Evolutionary conservation across 805 yeast genomes (phyloP).

Genomic region (Saccharomycopsis sp.): DNA sequence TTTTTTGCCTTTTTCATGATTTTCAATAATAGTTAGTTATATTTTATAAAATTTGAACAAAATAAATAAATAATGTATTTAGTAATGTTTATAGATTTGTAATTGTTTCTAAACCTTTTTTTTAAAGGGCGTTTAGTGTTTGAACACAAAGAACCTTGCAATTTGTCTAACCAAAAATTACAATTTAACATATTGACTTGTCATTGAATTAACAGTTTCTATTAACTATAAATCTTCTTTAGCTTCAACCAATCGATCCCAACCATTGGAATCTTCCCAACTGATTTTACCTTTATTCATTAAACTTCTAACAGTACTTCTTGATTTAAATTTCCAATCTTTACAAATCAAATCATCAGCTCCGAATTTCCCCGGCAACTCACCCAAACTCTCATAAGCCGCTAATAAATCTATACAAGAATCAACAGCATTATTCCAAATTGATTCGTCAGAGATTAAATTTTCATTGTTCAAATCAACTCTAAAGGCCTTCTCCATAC

Average conservation of each 20-base stretch:
- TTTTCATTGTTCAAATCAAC: conserved; percentile 58
- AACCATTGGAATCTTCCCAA: conserved; percentile 77
- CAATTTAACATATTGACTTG: no score
- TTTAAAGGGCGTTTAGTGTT: no score
- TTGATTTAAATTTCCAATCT: conserved; percentile 85
- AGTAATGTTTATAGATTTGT: neutral
- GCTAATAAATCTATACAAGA: conserved; percentile 70
- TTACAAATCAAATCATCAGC: conserved; percentile 81
- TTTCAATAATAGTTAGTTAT: no score
- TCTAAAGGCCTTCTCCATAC: conserved; percentile 79
- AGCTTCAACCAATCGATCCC: conserved; percentile 50
- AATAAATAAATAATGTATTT: neutral
- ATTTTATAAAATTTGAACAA: no score
- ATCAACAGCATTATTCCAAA: conserved; percentile 74
- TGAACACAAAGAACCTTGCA: no score
- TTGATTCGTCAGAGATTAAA: conserved; percentile 44
- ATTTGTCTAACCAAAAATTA: no score
- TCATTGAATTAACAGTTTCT: no score
- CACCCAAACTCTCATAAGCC: conserved; percentile 85
- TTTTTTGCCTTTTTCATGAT: no score
- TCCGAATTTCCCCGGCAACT: conserved; percentile 63
- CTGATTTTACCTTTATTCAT: conserved; percentile 66
- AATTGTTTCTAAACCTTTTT: no score
- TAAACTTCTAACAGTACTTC: conserved; percentile 58
- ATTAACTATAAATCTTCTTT: conserved; percentile 35